Conservation (phyloP, 139 green algal genomes). For the Micromonas commoda region DNA sequence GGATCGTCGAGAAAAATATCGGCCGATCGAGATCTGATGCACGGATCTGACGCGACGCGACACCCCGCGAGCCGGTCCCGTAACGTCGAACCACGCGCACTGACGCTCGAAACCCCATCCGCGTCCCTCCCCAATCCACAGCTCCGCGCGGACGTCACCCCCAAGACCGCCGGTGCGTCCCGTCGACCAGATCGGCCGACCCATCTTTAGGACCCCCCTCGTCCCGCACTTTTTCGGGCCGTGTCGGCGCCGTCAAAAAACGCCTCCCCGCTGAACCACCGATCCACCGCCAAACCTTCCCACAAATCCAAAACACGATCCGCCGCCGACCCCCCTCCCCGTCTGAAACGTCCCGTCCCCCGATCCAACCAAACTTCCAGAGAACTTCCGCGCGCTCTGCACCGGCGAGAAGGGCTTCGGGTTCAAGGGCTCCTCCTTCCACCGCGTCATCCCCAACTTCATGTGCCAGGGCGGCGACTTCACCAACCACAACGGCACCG, state of each 20-base stretch:
- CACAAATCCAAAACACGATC: too few relatives aligned
- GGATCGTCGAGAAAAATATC: neutral
- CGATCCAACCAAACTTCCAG: conserved; percentile 14
- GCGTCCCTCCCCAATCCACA: neutral
- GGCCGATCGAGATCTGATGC: neutral
- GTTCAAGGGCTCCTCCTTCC: conserved; percentile 26
- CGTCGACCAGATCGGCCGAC: too few relatives aligned
- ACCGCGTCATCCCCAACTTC: conserved; percentile 42
- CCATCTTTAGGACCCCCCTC: conserved; percentile 41
- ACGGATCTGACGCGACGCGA: conserved; percentile 1
- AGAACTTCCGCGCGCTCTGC: conserved; percentile 89
- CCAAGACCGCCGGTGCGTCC: conserved; percentile 27
- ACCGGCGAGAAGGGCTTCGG: conserved; percentile 46
- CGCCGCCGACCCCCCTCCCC: too few relatives aligned
- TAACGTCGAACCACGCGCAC: too few relatives aligned
- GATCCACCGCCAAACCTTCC: too few relatives aligned
- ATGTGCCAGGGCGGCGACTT: conserved; percentile 39
- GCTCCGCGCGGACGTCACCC: conserved; percentile 27
- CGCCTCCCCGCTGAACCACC: neutral
- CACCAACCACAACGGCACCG: conserved; percentile 40
- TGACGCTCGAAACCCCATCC: too few relatives aligned
- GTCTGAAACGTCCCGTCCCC: neutral
- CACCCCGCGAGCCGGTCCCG: neutral
- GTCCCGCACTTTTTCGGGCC: conserved; percentile 40
- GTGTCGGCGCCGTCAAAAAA: neutral